Evolutionary conservation across 2,329 filamentous ascomycete genomes (phyloP), one percentile per base, ranked within the genome.

Genomic region (Paraphoma sp.): DNA sequence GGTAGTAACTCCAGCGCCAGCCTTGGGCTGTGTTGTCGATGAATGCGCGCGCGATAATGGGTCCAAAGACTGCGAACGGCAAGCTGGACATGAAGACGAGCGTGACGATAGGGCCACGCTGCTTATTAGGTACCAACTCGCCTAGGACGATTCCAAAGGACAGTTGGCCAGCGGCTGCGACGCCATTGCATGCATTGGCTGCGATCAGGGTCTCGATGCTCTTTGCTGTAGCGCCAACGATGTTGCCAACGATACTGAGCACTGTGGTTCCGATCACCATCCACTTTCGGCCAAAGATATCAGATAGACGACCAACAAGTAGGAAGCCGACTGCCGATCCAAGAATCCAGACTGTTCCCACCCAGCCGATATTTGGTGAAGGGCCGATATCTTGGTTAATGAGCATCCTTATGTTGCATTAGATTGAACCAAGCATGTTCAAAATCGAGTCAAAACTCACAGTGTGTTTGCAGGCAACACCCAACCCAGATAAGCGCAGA

Each of bases 1-100:
- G 64, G 61, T 81, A 83, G 65, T 81, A 85, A 52, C 70, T 77
- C 80, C 81, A 83, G 38, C 82, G 29, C 64, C 64, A 67, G 1
- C 60, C 58, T n/a, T 52, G 48, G 6, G 57, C 48, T 4, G 64
- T 67, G 71, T 81, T 82, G 82, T 51, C 16, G 44, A 75, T 70
- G 12, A 75, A 65, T 5, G 59, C 64, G 0, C 81, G 82, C 1
- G 81, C 81, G 51, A 84, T 80, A 44, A 82, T 68, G 12, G 80
- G 80, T 0, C 81, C 82, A 52, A 80, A 79, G 30, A 77, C 73
- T 11, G 53, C 48, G 17, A 54, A 54, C 0, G 52, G 52, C 6
- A 54, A 23, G 33, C 45, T 50, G 70, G 67, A 59, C 77, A 82
- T 12, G 61, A 4, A 79, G 38, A 63, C 55, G 7, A 60, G 53